phyloP scores from a whole-genome alignment of 768 basidiomycete species.

The Calocybe cyanea region DNA sequence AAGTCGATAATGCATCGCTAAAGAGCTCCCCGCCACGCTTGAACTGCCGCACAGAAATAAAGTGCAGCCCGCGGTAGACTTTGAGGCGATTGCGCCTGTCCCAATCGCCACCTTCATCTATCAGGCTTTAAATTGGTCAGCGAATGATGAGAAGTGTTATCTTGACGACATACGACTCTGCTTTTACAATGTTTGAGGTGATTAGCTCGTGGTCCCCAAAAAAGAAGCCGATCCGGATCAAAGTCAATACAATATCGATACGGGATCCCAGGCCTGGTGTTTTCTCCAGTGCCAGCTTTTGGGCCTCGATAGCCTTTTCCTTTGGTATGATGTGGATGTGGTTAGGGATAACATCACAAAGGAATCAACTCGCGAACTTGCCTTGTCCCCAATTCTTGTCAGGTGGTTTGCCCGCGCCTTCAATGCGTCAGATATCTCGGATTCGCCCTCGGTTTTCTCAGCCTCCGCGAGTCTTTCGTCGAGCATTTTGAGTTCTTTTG shows the following conservation, averaged over 20 bases:
- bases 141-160: not conserved
- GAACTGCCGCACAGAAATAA: constrained; percentile 88
- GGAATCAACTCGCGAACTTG: constrained; percentile 10
- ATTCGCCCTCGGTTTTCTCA: constrained; percentile 87
- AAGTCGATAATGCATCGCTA: constrained; percentile 89
- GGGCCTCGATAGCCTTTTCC: constrained; percentile 80
- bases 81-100: constrained; percentile 95
- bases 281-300: constrained; percentile 83
- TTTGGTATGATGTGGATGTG: constrained; percentile 32
- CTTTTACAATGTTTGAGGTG: constrained; percentile 66
- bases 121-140: constrained; percentile 39
- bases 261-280: constrained; percentile 89
- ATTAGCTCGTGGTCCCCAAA: constrained; percentile 76
- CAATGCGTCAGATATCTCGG: constrained; percentile 87
- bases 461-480: constrained; percentile 83
- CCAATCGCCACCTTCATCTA: constrained; percentile 98
- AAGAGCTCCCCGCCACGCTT: constrained; percentile 81
- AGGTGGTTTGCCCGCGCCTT: constrained; percentile 82
- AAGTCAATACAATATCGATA: constrained; percentile 89
- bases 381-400: constrained; percentile 84
- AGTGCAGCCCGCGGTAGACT: constrained; percentile 87
- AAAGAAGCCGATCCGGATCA: constrained; percentile 89
- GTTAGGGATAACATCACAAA: not conserved
- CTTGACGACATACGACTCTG: constrained; percentile 61
- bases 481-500: constrained; percentile 65